These are phyloP conservation scores for Ceratocystis destructans DNA, from an alignment of 2,329 filamentous ascomycete species.

Conservation along the genomic window DNA sequence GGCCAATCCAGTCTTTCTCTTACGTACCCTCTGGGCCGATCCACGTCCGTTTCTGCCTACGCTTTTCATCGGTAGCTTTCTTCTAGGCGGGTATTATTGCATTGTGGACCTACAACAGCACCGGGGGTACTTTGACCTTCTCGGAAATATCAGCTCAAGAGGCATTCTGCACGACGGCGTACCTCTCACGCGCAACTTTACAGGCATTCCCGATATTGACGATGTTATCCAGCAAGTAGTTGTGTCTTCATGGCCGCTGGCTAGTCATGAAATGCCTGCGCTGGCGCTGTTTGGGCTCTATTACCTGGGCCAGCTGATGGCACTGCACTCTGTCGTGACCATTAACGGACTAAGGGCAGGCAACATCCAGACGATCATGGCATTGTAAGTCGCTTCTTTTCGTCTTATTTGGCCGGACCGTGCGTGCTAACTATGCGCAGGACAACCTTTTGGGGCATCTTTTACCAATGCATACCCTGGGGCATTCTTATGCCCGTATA, in stretches of 20 bases:
- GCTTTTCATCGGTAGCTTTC: slow-evolving; percentile 6
- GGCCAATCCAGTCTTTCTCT: slow-evolving; percentile 12
- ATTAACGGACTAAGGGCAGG: slow-evolving; percentile 21
- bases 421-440: slow-evolving; percentile 17
- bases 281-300: slow-evolving; percentile 21
- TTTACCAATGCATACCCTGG: slow-evolving; percentile 22
- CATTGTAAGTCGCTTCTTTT: slow-evolving; percentile 18
- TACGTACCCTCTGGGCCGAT: slow-evolving; percentile 13
- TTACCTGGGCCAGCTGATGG: slow-evolving; percentile 21
- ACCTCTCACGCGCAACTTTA: slow-evolving; percentile 16
- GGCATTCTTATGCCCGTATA: slow-evolving; percentile 22
- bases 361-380: slow-evolving; percentile 21
- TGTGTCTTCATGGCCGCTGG: slow-evolving; percentile 20
- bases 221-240: slow-evolving; percentile 20
- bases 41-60: slow-evolving; percentile 14
- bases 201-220: slow-evolving; percentile 21
- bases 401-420: neutral
- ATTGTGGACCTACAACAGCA: slow-evolving; percentile 8
- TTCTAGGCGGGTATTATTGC: slow-evolving; percentile 7
- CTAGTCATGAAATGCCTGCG: slow-evolving; percentile 17
- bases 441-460: slow-evolving; percentile 21
- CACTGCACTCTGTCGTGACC: slow-evolving; percentile 20
- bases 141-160: neutral
- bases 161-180: slow-evolving; percentile 10
- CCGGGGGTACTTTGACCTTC: slow-evolving; percentile 9